Conservation (phyloP, 2,329 filamentous ascomycete species). For the Alternaria burnsii region DNA sequence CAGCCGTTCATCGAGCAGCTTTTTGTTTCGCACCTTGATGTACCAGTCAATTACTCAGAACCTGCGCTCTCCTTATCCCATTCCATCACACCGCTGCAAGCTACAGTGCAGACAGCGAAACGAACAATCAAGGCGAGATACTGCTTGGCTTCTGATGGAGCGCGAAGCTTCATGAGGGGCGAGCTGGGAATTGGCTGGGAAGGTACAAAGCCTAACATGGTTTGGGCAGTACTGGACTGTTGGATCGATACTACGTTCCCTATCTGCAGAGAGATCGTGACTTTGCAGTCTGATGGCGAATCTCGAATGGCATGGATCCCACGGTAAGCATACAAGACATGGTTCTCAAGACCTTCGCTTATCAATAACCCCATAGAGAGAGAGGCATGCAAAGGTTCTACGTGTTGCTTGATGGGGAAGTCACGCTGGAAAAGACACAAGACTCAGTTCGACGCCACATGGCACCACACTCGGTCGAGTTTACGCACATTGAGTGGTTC, state of each 20-base stretch:
- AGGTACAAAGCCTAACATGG: slow-evolving; percentile 61
- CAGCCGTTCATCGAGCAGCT: slow-evolving; percentile 57
- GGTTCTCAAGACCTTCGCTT: not conserved
- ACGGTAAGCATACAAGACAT: slow-evolving; percentile 26
- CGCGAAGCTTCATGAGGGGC: slow-evolving; percentile 24
- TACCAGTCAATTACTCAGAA: slow-evolving; percentile 51
- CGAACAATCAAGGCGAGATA: slow-evolving; percentile 20
- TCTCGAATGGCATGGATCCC: slow-evolving; percentile 61
- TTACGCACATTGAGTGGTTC: slow-evolving; percentile 59
- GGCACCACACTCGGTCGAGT: slow-evolving; percentile 55
- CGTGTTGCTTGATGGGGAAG: slow-evolving; percentile 57
- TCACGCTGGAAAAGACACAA: slow-evolving; percentile 53
- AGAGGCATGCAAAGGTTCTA: slow-evolving; percentile 60
- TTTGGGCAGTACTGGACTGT: slow-evolving; percentile 60
- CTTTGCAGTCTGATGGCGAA: slow-evolving; percentile 57
- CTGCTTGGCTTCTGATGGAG: slow-evolving; percentile 28
- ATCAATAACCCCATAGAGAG: slow-evolving; percentile 37
- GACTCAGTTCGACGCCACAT: slow-evolving; percentile 57
- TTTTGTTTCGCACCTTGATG: slow-evolving; percentile 49
- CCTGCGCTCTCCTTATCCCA: slow-evolving; percentile 47
- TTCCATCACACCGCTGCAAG: slow-evolving; percentile 20
- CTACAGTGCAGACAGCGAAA: slow-evolving; percentile 26
- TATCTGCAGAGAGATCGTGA: slow-evolving; percentile 58
- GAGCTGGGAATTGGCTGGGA: slow-evolving; percentile 53
- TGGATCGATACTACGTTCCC: slow-evolving; percentile 62